These are phyloP conservation scores for Omphalotus guepiniiformis DNA, from an alignment of 768 basidiomycete species.

Conservation along the genomic window DNA sequence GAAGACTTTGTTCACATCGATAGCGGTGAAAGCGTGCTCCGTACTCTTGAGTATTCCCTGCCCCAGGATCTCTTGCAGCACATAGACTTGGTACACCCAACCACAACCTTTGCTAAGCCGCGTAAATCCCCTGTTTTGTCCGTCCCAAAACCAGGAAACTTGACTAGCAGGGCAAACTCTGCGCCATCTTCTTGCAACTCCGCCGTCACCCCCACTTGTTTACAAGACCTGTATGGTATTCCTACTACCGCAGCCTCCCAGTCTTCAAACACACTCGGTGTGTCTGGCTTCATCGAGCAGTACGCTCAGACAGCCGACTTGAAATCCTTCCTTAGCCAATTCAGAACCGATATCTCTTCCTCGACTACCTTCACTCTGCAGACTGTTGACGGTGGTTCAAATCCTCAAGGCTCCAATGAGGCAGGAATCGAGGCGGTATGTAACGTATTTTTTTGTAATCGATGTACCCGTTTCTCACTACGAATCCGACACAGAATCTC, in stretches of 20 bases:
- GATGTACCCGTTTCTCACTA: not conserved
- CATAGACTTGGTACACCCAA: slow-evolving; percentile 23
- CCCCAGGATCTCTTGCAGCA: slow-evolving; percentile 17
- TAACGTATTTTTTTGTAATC: slow-evolving; percentile 1
- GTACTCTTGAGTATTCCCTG: slow-evolving; percentile 23
- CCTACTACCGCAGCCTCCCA: no score
- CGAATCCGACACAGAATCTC: not conserved
- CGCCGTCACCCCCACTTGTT: no score
- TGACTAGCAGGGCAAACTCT: no score
- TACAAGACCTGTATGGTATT: no score
- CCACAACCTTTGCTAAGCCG: slow-evolving; percentile 14
- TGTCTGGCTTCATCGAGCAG: slow-evolving; percentile 1
- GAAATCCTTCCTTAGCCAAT: slow-evolving; percentile 18
- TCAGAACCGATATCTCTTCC: slow-evolving; percentile 20
- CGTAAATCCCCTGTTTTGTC: slow-evolving; percentile 18
- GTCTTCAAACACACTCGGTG: not conserved
- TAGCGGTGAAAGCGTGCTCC: slow-evolving; percentile 18
- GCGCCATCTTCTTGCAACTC: no score
- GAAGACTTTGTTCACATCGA: not conserved
- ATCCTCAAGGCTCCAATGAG: slow-evolving; percentile 18
- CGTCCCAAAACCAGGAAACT: slow-evolving; percentile 18
- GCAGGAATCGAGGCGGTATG: slow-evolving; percentile 26
- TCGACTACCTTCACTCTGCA: slow-evolving; percentile 19
- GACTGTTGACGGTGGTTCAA: slow-evolving; percentile 23
- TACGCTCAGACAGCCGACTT: slow-evolving; percentile 10